Evolutionary conservation across 768 basidiomycete species (phyloP).

Genomic region (Mrakia gelida): DNA sequence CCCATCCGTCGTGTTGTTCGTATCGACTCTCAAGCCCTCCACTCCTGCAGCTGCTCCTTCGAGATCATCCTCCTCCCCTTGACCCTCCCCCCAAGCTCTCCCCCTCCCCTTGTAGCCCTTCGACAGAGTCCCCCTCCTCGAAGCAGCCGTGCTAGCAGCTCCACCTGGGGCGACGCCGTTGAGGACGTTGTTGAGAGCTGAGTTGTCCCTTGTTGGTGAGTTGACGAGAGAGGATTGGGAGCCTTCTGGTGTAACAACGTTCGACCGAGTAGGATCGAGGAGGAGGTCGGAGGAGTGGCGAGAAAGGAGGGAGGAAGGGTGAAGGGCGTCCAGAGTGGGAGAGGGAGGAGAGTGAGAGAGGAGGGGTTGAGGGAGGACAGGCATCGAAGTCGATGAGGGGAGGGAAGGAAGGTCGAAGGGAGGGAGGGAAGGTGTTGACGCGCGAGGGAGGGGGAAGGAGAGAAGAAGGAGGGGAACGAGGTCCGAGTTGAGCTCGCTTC

Average conservation of each 20-base stretch:
- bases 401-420: background rate
- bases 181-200: background rate
- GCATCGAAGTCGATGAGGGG: background rate
- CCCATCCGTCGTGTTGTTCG: background rate
- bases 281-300: background rate
- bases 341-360: background rate
- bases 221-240: background rate
- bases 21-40: background rate
- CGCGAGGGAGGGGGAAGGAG: too few relatives aligned
- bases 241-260: background rate
- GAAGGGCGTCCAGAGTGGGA: background rate
- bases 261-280: conserved; percentile 1
- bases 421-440: background rate
- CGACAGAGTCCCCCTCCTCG: conserved; percentile 36
- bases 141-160: background rate
- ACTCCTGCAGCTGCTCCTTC: background rate
- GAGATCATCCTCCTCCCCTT: conserved; percentile 36
- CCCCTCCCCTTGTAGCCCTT: conserved; percentile 62
- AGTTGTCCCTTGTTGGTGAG: background rate
- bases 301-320: conserved; percentile 16
- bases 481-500: too few relatives aligned
- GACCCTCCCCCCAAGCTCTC: conserved; percentile 54
- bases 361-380: background rate
- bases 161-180: background rate
- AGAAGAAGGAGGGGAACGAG: too few relatives aligned